Evolutionary conservation across 2,329 filamentous ascomycete genomes (phyloP), one percentile per base, ranked within the genome.

Genomic region (Aureobasidium sp.): DNA sequence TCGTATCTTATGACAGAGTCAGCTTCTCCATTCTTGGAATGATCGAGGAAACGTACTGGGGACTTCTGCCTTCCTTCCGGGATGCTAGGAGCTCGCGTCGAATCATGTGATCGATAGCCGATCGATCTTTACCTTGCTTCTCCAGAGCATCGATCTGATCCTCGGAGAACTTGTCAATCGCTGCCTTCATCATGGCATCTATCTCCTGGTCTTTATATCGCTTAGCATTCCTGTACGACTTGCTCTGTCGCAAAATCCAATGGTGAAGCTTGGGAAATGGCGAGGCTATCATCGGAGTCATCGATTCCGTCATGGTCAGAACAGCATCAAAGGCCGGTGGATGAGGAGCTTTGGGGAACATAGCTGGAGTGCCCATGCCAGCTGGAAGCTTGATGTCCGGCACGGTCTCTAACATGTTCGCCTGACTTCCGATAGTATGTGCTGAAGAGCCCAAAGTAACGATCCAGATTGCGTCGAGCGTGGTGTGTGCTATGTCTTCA

Each of bases 381-480:
- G 14, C 19, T 15, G 63, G 60, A 11, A 65, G 22, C 5, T 61
- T 24, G 0, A 67, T 11, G 1, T 59, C 52, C 3, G 64, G 39
- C 2, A 64, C 15, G 5, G 45, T 29, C 3, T 63, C 48, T 11
- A 71, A 54, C 12, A 63, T 45, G 12, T 63, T 45, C 15, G 63
- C 49, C 39, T 68, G 66, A 4, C 39, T 58, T 17, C 50, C 60
- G n/a, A 64, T 70, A 2, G 72, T 67, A 1, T 71, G 70, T n/a
- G 72, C 68, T n/a, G 73, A 65, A 2, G 70, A 68, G 2, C 74
- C 76, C 15, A 77, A 69, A 0, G 73, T 65, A 9, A 70, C 71
- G 0, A 71, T 73, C 72, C 72, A 77, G 31, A 77, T 74, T 15
- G 68, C 71, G 63, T 78, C 75, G 29, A 78, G 66, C 0, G 73